Evolutionary conservation across 768 basidiomycete species (phyloP).

Genomic region (Jaapia argillacea): DNA sequence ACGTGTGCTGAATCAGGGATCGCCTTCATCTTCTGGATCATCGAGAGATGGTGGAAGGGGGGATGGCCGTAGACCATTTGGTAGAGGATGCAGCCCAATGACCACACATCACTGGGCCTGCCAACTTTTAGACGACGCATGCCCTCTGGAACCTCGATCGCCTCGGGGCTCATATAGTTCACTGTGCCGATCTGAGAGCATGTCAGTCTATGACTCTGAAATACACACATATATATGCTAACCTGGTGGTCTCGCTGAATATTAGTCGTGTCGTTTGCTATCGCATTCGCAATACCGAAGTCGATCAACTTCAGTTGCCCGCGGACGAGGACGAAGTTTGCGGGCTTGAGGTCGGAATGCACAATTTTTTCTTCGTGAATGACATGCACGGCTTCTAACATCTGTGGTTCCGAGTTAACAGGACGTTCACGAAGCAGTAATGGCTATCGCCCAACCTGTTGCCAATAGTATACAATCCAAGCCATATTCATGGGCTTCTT

Average conservation of each 20-base stretch:
- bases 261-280: constrained; percentile 97
- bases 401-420: constrained; percentile 35
- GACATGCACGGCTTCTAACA: constrained; percentile 97
- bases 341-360: constrained; percentile 96
- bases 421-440: not conserved
- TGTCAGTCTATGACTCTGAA: not conserved
- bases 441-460: constrained; percentile 56
- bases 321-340: constrained; percentile 94
- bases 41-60: constrained; percentile 79
- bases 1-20: constrained; percentile 72
- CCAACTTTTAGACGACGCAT: constrained; percentile 91
- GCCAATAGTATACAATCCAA: constrained; percentile 94
- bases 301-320: constrained; percentile 96
- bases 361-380: constrained; percentile 99
- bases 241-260: constrained; percentile 96
- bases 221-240: constrained; percentile 7
- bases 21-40: constrained; percentile 87
- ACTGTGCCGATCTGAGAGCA: constrained; percentile 80
- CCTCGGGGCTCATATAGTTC: constrained; percentile 99
- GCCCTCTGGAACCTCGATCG: constrained; percentile 81
- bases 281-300: constrained; percentile 99
- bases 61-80: constrained; percentile 96
- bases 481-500: constrained; percentile 84
- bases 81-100: constrained; percentile 93
- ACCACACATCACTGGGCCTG: constrained; percentile 95